Evolutionary conservation across 768 basidiomycete genomes (phyloP), one percentile per base, ranked within the genome.

Genomic region (Cystofilobasidium macerans): DNA sequence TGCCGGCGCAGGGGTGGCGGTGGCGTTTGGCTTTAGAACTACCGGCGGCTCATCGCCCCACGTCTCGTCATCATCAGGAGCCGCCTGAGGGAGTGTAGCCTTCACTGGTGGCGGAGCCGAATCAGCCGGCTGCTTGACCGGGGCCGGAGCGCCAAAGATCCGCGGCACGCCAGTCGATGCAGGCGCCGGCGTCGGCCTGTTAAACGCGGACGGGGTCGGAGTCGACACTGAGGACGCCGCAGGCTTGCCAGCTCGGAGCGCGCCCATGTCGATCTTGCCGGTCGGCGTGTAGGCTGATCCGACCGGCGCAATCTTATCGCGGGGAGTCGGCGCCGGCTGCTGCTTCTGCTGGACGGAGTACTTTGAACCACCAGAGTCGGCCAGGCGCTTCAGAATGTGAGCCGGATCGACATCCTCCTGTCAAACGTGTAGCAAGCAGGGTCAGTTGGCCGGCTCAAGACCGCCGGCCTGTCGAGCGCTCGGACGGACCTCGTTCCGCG

Each of bases 401-500:
- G 80, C 78, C 0, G 92, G 87, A 0, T 83, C 76, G 26, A 97
- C 88, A 77, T 97, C 94, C 13, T 32, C 58, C n/a, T n/a, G 81
- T 81, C 87, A 90, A 70, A n/a, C 18, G 58, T 42, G 42, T n/a
- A 18, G 48, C 36, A 62, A 33, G 30, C 28, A 22, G 22, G 42
- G 13, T 20, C 36, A 47, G 33, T 36, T 35, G 9, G 33, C 6
- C 22, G 6, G 57, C 18, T 59, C 9, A 59, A 28, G 5, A 5
- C 33, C n/a, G 18, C 33, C 33, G 40, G 42, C 42, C 22, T 43
- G 42, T 45, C 61, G 28, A 61, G 35, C 24, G 12, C 80, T 26
- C 38, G 88, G 88, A n/a, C n/a, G n/a, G n/a, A n/a, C n/a, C 81
- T 93, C 90, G 70, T 87, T 88, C 63, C 91, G 82, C 20, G 91